phyloP scores from a whole-genome alignment of 768 basidiomycete genomes.

The Serpula lacrymans region DNA sequence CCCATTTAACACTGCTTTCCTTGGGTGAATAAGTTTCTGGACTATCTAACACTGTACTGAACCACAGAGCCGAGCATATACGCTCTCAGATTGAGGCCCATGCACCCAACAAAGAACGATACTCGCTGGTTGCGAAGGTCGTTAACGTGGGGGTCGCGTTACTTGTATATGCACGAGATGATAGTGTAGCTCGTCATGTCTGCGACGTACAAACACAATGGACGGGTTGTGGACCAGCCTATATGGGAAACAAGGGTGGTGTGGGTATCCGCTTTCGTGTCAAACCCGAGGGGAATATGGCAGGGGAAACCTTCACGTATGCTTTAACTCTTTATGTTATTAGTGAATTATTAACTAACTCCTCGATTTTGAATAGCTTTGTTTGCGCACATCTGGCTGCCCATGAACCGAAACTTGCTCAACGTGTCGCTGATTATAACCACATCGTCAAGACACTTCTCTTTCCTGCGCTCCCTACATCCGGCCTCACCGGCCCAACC shows the following conservation, averaged over 20 bases:
- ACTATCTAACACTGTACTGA: slow-evolving; percentile 64
- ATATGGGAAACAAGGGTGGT: slow-evolving; percentile 95
- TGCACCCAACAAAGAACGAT: slow-evolving; percentile 68
- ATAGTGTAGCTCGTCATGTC: slow-evolving; percentile 54
- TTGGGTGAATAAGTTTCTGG: slow-evolving; percentile 62
- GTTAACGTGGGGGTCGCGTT: slow-evolving; percentile 87
- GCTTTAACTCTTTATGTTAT: slow-evolving; percentile 25
- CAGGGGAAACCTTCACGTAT: slow-evolving; percentile 83
- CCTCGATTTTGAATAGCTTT: slow-evolving; percentile 51
- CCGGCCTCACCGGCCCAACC: slow-evolving; percentile 37
- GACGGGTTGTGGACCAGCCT: slow-evolving; percentile 68
- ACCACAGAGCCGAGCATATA: slow-evolving; percentile 68
- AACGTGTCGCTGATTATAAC: slow-evolving; percentile 73
- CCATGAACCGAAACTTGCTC: slow-evolving; percentile 59
- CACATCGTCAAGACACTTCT: slow-evolving; percentile 79
- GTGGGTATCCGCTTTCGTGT: slow-evolving; percentile 85
- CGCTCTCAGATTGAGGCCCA: slow-evolving; percentile 69
- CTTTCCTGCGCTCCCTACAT: slow-evolving; percentile 54
- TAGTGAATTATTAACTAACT: slow-evolving; percentile 1
- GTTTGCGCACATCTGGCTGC: slow-evolving; percentile 91
- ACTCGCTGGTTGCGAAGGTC: slow-evolving; percentile 73
- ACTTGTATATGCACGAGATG: slow-evolving; percentile 81
- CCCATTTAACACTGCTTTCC: slow-evolving; percentile 6
- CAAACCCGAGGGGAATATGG: slow-evolving; percentile 45
- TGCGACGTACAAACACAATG: slow-evolving; percentile 69